A percentile compares a stretch with the other conserved stretches of the same genome.
Evolutionary conservation across 805 yeast genomes (phyloP).

Genomic region (Spencermartinsiella europaea): DNA sequence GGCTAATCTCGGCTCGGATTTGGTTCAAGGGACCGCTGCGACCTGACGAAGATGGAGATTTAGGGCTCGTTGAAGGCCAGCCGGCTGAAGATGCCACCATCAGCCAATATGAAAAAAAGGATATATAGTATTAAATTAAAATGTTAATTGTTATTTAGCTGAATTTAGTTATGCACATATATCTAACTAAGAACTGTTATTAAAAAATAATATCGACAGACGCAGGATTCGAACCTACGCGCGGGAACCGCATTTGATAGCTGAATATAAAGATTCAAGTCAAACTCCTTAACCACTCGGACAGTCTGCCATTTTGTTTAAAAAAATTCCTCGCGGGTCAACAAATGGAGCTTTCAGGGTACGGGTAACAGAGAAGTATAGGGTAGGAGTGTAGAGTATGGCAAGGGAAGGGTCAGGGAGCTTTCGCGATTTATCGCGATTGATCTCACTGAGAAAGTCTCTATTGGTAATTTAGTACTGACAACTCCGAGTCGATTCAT

Average conservation of each 20-base stretch:
- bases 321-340: neutral
- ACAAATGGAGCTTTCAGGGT: too few species aligned
- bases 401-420: too few species aligned
- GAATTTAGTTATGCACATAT: too few species aligned
- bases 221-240: slow-evolving; percentile 42
- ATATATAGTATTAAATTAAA: neutral
- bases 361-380: too few species aligned
- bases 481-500: too few species aligned
- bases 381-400: too few species aligned
- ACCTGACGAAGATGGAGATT: slow-evolving; percentile 9
- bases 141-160: neutral
- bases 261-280: slow-evolving; percentile 33
- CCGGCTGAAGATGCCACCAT: neutral
- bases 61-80: slow-evolving; percentile 2
- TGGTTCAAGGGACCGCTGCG: slow-evolving; percentile 51
- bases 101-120: neutral
- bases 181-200: too few species aligned
- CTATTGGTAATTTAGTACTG: too few species aligned
- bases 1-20: slow-evolving; percentile 47
- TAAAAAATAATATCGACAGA: slow-evolving; percentile 32
- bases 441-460: too few species aligned
- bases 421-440: too few species aligned
- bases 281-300: slow-evolving; percentile 44
- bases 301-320: slow-evolving; percentile 30
- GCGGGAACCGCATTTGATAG: slow-evolving; percentile 37